These are phyloP conservation scores for Diaporthe capsici DNA, from an alignment of 2,329 filamentous ascomycete genomes.

Conservation along the genomic window DNA sequence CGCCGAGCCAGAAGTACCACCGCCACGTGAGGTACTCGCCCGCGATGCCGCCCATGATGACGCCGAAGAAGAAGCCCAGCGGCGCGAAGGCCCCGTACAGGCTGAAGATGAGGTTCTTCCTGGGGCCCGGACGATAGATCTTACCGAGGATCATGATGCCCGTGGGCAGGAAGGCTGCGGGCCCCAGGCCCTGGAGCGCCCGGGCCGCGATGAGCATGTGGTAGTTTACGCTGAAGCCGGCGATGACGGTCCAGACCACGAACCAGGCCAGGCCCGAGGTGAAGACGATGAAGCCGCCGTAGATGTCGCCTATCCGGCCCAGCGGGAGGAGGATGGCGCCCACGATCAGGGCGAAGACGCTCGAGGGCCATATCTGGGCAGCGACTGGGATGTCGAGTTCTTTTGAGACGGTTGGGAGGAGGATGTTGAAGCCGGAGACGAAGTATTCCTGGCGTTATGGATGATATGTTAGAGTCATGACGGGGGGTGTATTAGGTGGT, in stretches of 20 bases:
- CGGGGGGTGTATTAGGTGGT: no score
- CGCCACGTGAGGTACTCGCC: conserved; percentile 74
- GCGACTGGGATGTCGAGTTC: conserved; percentile 74
- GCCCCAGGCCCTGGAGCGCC: conserved; percentile 80
- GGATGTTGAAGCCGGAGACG: conserved; percentile 81
- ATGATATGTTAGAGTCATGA: background rate
- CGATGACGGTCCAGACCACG: conserved; percentile 76
- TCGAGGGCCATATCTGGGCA: conserved; percentile 75
- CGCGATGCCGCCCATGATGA: conserved; percentile 75
- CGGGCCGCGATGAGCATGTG: conserved; percentile 81
- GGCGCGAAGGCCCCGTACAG: conserved; percentile 72
- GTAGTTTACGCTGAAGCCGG: conserved; percentile 77
- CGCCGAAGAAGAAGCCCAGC: conserved; percentile 73
- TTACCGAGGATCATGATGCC: conserved; percentile 78
- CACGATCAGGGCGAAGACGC: conserved; percentile 69
- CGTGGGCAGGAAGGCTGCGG: conserved; percentile 79
- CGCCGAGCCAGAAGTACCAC: conserved; percentile 80
- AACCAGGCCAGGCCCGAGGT: conserved; percentile 75
- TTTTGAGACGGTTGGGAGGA: conserved; percentile 75
- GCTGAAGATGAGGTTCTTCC: conserved; percentile 77
- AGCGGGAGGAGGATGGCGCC: conserved; percentile 73
- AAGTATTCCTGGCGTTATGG: conserved; percentile 74
- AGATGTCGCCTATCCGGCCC: conserved; percentile 73
- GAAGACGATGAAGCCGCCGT: conserved; percentile 74
- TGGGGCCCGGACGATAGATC: conserved; percentile 77